These are phyloP conservation scores for Psidium friedrichsthalianum DNA, from an alignment of 345 rosid genomes.

Conservation along the genomic window DNA sequence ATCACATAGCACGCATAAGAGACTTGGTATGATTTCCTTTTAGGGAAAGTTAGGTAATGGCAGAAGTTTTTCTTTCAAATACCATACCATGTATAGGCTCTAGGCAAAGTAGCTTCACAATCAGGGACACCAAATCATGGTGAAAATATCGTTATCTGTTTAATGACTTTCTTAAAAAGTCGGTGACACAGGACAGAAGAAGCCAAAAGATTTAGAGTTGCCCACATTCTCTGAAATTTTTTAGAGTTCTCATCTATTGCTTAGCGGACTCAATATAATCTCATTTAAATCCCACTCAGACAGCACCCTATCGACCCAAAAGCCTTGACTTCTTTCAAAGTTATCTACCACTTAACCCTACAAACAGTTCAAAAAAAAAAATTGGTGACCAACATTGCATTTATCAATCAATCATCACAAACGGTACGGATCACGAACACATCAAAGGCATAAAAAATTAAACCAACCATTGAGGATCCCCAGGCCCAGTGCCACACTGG, in stretches of 20 bases:
- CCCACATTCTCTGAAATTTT: background rate
- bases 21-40: background rate
- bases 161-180: background rate
- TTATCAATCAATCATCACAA: background rate
- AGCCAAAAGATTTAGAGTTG: background rate
- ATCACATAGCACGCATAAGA: background rate
- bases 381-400: background rate
- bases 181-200: background rate
- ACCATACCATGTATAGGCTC: background rate
- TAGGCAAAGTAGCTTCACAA: background rate
- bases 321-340: background rate
- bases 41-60: background rate
- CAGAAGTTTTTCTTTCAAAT: background rate
- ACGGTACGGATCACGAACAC: background rate
- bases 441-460: background rate
- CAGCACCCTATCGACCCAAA: background rate
- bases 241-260: background rate
- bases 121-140: background rate
- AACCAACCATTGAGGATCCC: conserved; percentile 32
- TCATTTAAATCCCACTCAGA: background rate
- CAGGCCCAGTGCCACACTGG: conserved; percentile 25
- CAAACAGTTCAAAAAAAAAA: background rate
- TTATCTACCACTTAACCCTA: background rate
- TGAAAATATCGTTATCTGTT: background rate
- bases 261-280: background rate